Evolutionary conservation across 208 protist genomes (phyloP).

Genomic region (Leishmania major): DNA sequence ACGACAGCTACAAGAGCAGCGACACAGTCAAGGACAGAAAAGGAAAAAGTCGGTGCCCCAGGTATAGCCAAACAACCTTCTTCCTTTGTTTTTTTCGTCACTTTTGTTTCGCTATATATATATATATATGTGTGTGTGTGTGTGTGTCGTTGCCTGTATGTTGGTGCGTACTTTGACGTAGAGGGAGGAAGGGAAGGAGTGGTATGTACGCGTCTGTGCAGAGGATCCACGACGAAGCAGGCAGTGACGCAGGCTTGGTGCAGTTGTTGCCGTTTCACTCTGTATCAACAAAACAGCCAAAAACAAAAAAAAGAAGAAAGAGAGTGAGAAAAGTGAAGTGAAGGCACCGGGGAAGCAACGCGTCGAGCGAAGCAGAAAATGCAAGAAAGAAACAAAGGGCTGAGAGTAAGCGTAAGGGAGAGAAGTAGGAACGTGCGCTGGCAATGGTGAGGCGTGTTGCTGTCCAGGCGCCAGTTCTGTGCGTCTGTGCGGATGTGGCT

Average conservation of each 20-base stretch:
- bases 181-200: neutral
- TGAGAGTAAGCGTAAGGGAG: neutral
- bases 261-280: neutral
- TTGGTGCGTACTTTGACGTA: neutral
- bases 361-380: constrained; percentile 6
- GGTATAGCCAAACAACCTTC: neutral
- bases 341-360: too few species aligned
- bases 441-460: neutral
- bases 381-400: constrained; percentile 7
- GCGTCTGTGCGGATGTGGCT: neutral
- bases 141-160: neutral
- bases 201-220: neutral
- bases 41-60: neutral
- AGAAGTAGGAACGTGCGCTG: neutral
- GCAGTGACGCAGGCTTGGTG: neutral
- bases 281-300: neutral
- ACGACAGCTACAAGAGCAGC: neutral
- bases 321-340: too few species aligned
- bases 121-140: neutral
- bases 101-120: neutral
- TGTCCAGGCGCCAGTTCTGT: neutral
- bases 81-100: neutral
- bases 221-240: neutral
- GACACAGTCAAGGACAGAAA: neutral
- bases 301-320: neutral